Conservation (phyloP, 2,329 filamentous ascomycete genomes). For the Laburnicola sp. region DNA sequence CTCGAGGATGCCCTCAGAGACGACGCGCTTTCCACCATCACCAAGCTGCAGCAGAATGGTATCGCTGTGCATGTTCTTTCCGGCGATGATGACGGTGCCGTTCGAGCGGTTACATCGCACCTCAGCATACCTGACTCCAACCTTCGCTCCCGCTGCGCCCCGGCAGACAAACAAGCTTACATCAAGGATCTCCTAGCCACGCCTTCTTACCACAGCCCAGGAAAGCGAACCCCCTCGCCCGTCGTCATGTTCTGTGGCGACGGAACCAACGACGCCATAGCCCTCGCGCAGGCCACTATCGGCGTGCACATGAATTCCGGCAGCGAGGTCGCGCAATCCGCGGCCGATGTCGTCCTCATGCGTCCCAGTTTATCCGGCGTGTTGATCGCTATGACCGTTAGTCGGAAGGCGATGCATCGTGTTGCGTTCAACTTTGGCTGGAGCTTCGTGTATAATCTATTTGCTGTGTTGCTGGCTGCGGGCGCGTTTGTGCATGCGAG, state of each 20-base stretch:
- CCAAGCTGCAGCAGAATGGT: constrained; percentile 50
- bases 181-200: constrained; percentile 41
- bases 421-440: constrained; percentile 70
- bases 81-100: constrained; percentile 58
- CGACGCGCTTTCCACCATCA: constrained; percentile 57
- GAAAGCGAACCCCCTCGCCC: constrained; percentile 10
- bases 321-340: constrained; percentile 64
- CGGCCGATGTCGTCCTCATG: constrained; percentile 71
- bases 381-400: constrained; percentile 59
- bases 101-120: constrained; percentile 49
- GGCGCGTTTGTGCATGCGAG: constrained; percentile 59
- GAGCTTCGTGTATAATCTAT: constrained; percentile 70
- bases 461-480: constrained; percentile 67
- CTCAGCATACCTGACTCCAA: constrained; percentile 44
- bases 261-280: constrained; percentile 79
- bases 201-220: background rate
- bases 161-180: constrained; percentile 59
- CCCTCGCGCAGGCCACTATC: constrained; percentile 69
- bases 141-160: constrained; percentile 53
- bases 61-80: constrained; percentile 61
- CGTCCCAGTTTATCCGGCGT: constrained; percentile 59
- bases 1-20: constrained; percentile 54
- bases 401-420: constrained; percentile 44
- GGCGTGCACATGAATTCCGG: constrained; percentile 68
- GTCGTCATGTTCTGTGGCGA: constrained; percentile 72